Evolutionary conservation across 2,329 filamentous ascomycete species (phyloP).

Genomic region (Colletotrichum sp.): DNA sequence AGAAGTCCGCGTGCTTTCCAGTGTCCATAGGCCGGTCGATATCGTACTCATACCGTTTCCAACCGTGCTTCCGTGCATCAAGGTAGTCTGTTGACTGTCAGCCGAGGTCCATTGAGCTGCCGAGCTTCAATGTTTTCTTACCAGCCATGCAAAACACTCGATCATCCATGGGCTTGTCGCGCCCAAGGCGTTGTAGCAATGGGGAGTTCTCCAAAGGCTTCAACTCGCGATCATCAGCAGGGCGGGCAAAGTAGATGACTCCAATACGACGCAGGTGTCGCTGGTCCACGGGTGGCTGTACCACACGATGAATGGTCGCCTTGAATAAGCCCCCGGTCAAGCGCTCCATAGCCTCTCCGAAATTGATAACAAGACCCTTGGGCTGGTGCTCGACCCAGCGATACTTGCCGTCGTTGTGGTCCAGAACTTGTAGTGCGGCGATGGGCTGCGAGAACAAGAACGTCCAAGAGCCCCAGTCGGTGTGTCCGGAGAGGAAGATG

Average conservation of each 20-base stretch:
- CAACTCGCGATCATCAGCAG: constrained; percentile 29
- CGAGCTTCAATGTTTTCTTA: neutral
- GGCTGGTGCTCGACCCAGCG: constrained; percentile 15
- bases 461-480: constrained; percentile 41
- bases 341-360: constrained; percentile 34
- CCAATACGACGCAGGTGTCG: constrained; percentile 36
- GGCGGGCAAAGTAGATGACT: constrained; percentile 43
- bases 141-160: neutral
- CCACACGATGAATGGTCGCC: constrained; percentile 34
- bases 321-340: constrained; percentile 33
- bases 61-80: constrained; percentile 32
- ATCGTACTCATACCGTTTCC: constrained; percentile 30
- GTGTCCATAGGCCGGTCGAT: constrained; percentile 19
- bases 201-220: constrained; percentile 37
- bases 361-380: constrained; percentile 40
- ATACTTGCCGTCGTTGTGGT: constrained; percentile 32
- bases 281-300: constrained; percentile 37
- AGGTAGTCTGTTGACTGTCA: constrained; percentile 27
- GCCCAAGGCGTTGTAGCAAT: constrained; percentile 32
- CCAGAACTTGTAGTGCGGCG: constrained; percentile 41
- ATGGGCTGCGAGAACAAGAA: constrained; percentile 44
- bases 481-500: constrained; percentile 45
- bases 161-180: constrained; percentile 21
- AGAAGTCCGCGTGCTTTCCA: neutral
- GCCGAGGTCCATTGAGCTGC: neutral